Base-by-base conservation (phyloP, 371 early-diverging fungal genomes). In the Dichotomocladium elegans region DNA sequence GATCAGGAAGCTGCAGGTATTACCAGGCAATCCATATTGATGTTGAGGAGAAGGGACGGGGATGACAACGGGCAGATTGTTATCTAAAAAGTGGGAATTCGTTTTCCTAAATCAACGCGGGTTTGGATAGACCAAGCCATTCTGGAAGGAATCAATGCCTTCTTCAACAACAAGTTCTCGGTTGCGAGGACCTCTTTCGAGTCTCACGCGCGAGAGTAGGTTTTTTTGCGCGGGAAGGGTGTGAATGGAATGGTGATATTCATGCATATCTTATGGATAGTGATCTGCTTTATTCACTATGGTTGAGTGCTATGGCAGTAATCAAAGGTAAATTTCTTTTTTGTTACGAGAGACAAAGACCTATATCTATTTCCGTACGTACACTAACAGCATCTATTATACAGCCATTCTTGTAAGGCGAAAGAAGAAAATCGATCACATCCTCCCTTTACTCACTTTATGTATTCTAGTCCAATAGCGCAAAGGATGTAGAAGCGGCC, bases 81-180 rank as follows among this genome's bases (percentile, higher is more conserved):
- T 3, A 44, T 12, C 21, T 21, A 5, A 8, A 33, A 14, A 33
- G 10, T 33, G 41, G 21, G 1, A n/a, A 17, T 1, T n/a, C 2
- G n/a, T 41, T n/a, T 41, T 17, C n/a, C 41, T 3, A n/a, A 12
- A n/a, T 1, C 14, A 14, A 10, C 14, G 33, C 14, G 33, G 33
- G 21, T 11, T 7, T 11, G 8, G n/a, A 10, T 68, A 82, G 82
- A 82, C 52, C 63, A 67, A 21, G 66, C 61, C 15, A 77, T 80
- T 75, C 37, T 69, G 25, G 63, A 58, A 8, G 82, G 77, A 15
- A 69, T 82, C 24, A 37, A 66, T 21, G 63, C 66, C 17, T 76
- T 82, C 28, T 82, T 82, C 43, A 74, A 80, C 47, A 82, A 82
- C 63, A 59, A 74, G 45, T 82, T 82, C 55, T 55, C 65, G 17